Percentiles rank a stretch among this genome's conserved stretches.
Conservation (phyloP, 2,329 filamentous ascomycete species). For the Bimuria novae-zelandiae region DNA sequence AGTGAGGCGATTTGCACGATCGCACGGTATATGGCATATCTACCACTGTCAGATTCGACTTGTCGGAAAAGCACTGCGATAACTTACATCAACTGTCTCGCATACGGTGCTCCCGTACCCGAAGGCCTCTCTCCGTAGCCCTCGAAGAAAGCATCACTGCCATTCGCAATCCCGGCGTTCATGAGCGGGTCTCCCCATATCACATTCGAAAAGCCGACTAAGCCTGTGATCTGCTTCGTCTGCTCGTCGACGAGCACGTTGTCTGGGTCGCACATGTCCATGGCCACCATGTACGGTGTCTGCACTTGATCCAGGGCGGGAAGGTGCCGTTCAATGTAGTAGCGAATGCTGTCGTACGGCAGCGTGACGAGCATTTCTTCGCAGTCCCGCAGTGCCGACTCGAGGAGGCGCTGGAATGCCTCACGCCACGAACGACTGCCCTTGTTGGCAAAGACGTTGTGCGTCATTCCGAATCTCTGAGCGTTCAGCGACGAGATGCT, state of each 20-base stretch:
- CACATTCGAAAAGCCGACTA: slow-evolving; percentile 58
- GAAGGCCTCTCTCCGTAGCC: slow-evolving; percentile 49
- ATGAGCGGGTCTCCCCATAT: slow-evolving; percentile 63
- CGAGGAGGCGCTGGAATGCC: slow-evolving; percentile 58
- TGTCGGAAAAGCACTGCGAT: slow-evolving; percentile 11
- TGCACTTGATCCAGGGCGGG: slow-evolving; percentile 56
- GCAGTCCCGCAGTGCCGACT: slow-evolving; percentile 59
- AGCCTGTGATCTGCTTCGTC: slow-evolving; percentile 54
- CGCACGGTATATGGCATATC: slow-evolving; percentile 53
- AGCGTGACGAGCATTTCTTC: slow-evolving; percentile 63
- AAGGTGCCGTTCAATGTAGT: slow-evolving; percentile 52
- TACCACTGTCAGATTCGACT: slow-evolving; percentile 24
- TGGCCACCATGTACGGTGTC: slow-evolving; percentile 56
- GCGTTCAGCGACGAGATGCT: slow-evolving; percentile 53
- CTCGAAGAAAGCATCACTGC: slow-evolving; percentile 49
- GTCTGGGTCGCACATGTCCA: slow-evolving; percentile 54
- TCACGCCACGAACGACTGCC: slow-evolving; percentile 58
- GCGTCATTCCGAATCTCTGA: slow-evolving; percentile 56
- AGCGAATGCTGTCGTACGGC: slow-evolving; percentile 60
- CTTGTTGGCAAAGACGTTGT: slow-evolving; percentile 51
- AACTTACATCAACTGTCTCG: slow-evolving; percentile 50
- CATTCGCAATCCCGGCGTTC: slow-evolving; percentile 51
- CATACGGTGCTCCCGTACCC: slow-evolving; percentile 34
- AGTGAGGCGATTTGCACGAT: slow-evolving; percentile 49
- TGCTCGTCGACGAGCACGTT: slow-evolving; percentile 58